phyloP scores from a whole-genome alignment of 805 yeast species.

The Ogataea pini region DNA sequence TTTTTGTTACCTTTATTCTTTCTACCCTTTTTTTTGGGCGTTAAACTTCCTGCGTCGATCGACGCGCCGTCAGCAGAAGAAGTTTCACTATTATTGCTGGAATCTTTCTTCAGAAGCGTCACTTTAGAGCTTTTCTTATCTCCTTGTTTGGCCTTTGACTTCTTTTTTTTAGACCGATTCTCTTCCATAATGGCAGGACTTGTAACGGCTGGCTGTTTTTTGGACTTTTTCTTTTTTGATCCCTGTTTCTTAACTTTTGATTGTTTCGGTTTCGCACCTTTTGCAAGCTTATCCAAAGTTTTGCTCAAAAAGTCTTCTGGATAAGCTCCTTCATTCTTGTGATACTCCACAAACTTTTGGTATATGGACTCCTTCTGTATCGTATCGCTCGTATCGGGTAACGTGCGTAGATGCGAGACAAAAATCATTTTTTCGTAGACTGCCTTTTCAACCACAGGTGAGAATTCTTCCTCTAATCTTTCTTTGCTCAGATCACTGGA shows the following conservation, averaged over 20 bases:
- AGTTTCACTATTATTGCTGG: background rate
- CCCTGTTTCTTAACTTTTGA: constrained; percentile 5
- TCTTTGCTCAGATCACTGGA: constrained; percentile 2
- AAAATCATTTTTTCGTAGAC: constrained; percentile 34
- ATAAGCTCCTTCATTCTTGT: background rate
- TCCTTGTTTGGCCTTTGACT: background rate
- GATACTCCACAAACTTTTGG: constrained; percentile 14
- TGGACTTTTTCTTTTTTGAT: background rate
- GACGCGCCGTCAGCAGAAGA: constrained; percentile 1
- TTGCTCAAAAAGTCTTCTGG: background rate
- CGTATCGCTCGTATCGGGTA: constrained; percentile 8
- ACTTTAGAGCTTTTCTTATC: background rate
- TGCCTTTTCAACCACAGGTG: constrained; percentile 40
- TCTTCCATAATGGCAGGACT: background rate
- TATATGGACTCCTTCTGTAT: constrained; percentile 13
- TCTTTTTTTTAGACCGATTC: background rate
- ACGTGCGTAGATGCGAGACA: background rate
- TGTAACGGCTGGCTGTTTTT: too few relatives aligned
- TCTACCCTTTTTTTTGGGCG: constrained; percentile 2
- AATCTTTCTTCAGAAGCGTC: background rate
- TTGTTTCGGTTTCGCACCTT: constrained; percentile 6
- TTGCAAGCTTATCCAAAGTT: background rate
- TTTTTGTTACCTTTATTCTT: constrained; percentile 3
- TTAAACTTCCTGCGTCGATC: constrained; percentile 5
- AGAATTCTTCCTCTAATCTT: constrained; percentile 25